Evolutionary conservation across 768 basidiomycete species (phyloP).

Genomic region (Collybia sordida): DNA sequence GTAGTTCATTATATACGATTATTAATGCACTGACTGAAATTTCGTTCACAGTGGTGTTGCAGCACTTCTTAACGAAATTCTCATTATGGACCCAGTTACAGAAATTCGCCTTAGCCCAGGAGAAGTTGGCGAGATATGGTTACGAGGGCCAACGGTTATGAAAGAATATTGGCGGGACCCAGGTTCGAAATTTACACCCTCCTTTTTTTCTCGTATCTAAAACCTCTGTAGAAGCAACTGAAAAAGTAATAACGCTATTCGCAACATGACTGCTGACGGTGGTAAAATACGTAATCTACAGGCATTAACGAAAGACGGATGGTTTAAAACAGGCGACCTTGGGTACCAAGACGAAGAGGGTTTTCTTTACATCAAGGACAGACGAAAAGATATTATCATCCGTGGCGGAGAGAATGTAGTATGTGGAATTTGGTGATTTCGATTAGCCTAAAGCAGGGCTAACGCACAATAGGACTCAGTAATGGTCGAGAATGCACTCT

Average conservation of each 20-base stretch:
- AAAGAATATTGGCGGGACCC: constrained; percentile 50
- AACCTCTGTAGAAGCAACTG: no score
- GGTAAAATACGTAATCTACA: neutral
- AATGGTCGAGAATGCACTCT: constrained; percentile 5
- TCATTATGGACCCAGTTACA: constrained; percentile 37
- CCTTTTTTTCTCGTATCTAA: no score
- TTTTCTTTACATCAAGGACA: constrained; percentile 19
- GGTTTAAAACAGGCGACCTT: constrained; percentile 7
- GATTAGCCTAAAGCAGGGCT: neutral
- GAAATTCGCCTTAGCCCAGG: constrained; percentile 20
- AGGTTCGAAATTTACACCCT: constrained; percentile 19
- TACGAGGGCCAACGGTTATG: constrained; percentile 51
- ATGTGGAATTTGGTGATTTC: neutral
- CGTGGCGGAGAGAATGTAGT: constrained; percentile 21
- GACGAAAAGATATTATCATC: constrained; percentile 24
- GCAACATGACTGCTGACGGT: no score
- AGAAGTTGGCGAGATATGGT: constrained; percentile 40
- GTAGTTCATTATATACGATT: constrained; percentile 12
- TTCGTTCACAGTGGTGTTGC: constrained; percentile 38
- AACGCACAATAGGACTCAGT: constrained; percentile 5
- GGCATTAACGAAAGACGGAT: constrained; percentile 6
- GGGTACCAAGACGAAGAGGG: constrained; percentile 16
- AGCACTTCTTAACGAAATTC: constrained; percentile 43
- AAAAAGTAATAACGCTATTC: no score
- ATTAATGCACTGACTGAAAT: neutral